Base-by-base conservation (phyloP, 2,329 filamentous ascomycete species). In the Curvularia spicifera region DNA sequence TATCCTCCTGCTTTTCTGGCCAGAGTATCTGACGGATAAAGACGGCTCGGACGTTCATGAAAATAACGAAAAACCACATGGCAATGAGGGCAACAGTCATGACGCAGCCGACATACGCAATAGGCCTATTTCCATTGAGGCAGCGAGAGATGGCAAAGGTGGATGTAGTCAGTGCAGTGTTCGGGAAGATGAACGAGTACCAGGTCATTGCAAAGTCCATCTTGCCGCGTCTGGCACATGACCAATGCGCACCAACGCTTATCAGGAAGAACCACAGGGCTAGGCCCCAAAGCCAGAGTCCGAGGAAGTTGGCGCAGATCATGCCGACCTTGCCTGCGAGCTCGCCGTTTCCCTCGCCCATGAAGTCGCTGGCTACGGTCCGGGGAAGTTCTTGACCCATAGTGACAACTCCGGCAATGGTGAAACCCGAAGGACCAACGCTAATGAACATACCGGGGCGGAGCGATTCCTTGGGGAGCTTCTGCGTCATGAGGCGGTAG, bases 401-500 rank as follows among this genome's bases (percentile, higher is more conserved):
- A 39, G 74, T 82, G 18, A 89, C 80, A 5, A 88, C 74, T 0
- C 83, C 87, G 0, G 85, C 80, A 18, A 87, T 85, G 0, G 87
- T 90, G 72, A 90, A 90, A 2, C 86, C 90, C 49, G 85, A 87
- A 0, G 91, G 91, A 33, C 91, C 91, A 28, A 95, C 90, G 1
- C 86, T 89, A 60, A 95, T 91, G 73, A 95, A 95, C 87, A 96
- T 92, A 68, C 89, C 91, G 0, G 91, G 91, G 10, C 91, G 85
- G 20, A 91, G 83, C 42, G 84, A 87, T 70, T 94, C 91, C 53
- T 85, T 83, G 0, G 91, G 91, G 0, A 96, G 81, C 69, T 95
- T 95, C 70, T 94, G 90, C 0, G 91, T 94, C 91, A 95, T 95
- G 28, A 96, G 83, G 29, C 91, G 86, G 73, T 95, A 95, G 49